phyloP scores from a whole-genome alignment of 441 rosid genomes.

The Adansonia rubrostipa region DNA sequence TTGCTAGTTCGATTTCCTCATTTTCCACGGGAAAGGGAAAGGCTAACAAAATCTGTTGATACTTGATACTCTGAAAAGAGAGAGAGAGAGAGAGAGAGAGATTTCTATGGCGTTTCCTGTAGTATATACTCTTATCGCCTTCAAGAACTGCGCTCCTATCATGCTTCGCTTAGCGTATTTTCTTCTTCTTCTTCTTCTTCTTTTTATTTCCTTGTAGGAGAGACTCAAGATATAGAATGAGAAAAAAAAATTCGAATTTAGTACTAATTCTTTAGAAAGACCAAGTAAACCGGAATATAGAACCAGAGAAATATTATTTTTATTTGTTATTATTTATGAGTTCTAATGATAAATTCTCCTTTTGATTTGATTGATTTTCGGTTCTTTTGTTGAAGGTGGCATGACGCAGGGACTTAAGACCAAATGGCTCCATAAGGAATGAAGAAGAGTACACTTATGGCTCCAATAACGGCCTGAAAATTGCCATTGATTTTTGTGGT shows the following conservation, averaged over 20 bases:
- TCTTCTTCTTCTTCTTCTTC: background rate
- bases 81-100: too few species aligned
- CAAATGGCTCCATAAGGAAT: slow-evolving; percentile 88
- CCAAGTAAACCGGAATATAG: background rate
- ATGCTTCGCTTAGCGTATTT: slow-evolving; percentile 93
- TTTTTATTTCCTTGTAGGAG: slow-evolving; percentile 19
- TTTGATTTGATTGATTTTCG: slow-evolving; percentile 1
- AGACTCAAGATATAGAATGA: background rate
- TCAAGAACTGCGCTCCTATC: slow-evolving; percentile 90
- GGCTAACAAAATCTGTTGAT: background rate
- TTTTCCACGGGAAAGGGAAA: background rate
- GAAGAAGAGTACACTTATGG: slow-evolving; percentile 84
- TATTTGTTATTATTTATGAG: background rate
- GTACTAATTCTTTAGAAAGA: background rate
- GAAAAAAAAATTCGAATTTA: background rate
- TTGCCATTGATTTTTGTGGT: slow-evolving; percentile 87
- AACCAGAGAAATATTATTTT: background rate
- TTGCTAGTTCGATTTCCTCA: slow-evolving; percentile 18
- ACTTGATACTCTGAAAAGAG: background rate
- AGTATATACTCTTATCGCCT: slow-evolving; percentile 79
- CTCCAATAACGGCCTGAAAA: slow-evolving; percentile 79
- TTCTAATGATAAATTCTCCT: background rate
- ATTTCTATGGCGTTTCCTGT: slow-evolving; percentile 70
- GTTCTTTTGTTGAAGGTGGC: slow-evolving; percentile 69
- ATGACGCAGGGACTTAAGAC: slow-evolving; percentile 92